Evolutionary conservation across 1,284 basidiomycete species (phyloP).

Genomic region (Tranzscheliella williamsii): DNA sequence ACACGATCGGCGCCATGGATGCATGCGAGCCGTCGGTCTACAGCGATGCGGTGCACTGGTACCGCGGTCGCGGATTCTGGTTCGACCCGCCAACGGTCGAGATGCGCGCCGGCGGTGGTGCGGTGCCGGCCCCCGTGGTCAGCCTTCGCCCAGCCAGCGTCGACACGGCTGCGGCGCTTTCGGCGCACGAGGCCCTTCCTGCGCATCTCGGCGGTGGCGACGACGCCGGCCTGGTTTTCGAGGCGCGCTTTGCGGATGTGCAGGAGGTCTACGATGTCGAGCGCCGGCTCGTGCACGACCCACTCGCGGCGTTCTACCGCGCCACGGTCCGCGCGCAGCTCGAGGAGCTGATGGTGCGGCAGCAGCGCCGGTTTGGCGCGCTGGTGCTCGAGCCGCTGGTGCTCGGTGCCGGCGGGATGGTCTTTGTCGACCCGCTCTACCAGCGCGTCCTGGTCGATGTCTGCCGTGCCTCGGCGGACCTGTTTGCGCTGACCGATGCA

Average conservation of each 20-base stretch:
- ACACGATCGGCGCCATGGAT: slow-evolving; percentile 97
- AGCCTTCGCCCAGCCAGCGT: slow-evolving; percentile 3
- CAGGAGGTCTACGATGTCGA: slow-evolving; percentile 75
- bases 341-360: slow-evolving; percentile 63
- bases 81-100: slow-evolving; percentile 79
- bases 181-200: background rate
- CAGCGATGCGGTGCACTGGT: slow-evolving; percentile 86
- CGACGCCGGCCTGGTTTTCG: slow-evolving; percentile 4
- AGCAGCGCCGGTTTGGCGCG: slow-evolving; percentile 66
- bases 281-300: slow-evolving; percentile 66
- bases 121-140: slow-evolving; percentile 5
- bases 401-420: slow-evolving; percentile 95
- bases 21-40: slow-evolving; percentile 85
- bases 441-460: slow-evolving; percentile 83
- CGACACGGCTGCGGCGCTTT: background rate
- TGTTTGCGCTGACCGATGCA: slow-evolving; percentile 62
- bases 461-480: slow-evolving; percentile 67
- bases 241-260: slow-evolving; percentile 59
- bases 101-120: slow-evolving; percentile 64
- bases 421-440: slow-evolving; percentile 96
- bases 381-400: slow-evolving; percentile 89
- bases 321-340: slow-evolving; percentile 68
- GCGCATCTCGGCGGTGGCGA: too few species aligned
- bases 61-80: slow-evolving; percentile 88
- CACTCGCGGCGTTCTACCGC: slow-evolving; percentile 72